phyloP scores from a whole-genome alignment of 108 stramenopile species.

The Stephanodiscus minutulus region DNA sequence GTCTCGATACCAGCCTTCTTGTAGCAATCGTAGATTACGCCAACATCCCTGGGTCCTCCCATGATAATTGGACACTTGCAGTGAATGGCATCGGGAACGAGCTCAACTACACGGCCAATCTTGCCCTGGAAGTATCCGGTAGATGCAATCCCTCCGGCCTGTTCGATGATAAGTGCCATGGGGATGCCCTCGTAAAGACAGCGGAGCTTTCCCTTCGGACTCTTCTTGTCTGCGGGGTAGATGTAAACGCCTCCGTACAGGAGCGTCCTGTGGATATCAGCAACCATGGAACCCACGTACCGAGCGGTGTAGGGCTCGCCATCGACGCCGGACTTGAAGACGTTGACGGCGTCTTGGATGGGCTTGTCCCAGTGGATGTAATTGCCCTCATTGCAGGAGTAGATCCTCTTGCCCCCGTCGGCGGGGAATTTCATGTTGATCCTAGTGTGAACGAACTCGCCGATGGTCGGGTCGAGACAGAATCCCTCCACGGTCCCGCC shows the following conservation, averaged over 20 bases:
- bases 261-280: slow-evolving; percentile 99
- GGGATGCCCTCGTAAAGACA: slow-evolving; percentile 99
- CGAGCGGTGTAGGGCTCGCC: slow-evolving; percentile 88
- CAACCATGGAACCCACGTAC: slow-evolving; percentile 99
- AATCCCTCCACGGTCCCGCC: slow-evolving; percentile 92
- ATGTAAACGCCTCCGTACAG: slow-evolving; percentile 98
- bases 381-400: slow-evolving; percentile 98
- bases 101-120: slow-evolving; percentile 89
- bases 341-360: slow-evolving; percentile 88
- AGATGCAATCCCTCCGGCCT: slow-evolving; percentile 96
- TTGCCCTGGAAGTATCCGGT: slow-evolving; percentile 94
- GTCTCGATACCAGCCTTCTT: slow-evolving; percentile 67
- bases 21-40: slow-evolving; percentile 83
- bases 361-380: slow-evolving; percentile 91
- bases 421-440: slow-evolving; percentile 88
- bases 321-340: slow-evolving; percentile 78
- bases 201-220: slow-evolving; percentile 94
- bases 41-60: slow-evolving; percentile 91
- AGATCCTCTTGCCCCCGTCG: slow-evolving; percentile 94
- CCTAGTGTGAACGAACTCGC: slow-evolving; percentile 97
- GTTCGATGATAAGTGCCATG: slow-evolving; percentile 98
- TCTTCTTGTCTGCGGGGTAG: slow-evolving; percentile 96
- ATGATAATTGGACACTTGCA: slow-evolving; percentile 97
- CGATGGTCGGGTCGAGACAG: slow-evolving; percentile 97
- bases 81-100: slow-evolving; percentile 91